Percentiles rank a stretch among this genome's conserved stretches.
phyloP scores from a whole-genome alignment of 2,329 filamentous ascomycete species.

The Xenoacremonium recifei region DNA sequence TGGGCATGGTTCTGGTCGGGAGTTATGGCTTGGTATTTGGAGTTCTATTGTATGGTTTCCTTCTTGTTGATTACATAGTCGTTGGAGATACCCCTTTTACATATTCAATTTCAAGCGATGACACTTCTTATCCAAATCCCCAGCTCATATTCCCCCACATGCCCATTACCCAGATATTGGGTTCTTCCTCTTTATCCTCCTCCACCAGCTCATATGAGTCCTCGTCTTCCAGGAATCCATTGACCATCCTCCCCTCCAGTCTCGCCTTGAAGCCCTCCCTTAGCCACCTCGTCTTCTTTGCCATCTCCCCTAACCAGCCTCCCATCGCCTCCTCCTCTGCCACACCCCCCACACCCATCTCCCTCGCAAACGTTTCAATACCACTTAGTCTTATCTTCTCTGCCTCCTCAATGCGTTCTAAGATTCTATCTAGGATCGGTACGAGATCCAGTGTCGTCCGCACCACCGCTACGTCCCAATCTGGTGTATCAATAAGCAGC shows the following conservation, averaged over 20 bases:
- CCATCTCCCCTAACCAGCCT: conserved; percentile 17
- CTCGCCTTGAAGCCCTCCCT: conserved; percentile 31
- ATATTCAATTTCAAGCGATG: too few species aligned
- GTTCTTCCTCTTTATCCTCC: neutral
- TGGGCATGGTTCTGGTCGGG: neutral
- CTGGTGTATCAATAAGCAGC: conserved; percentile 20
- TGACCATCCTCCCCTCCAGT: conserved; percentile 10
- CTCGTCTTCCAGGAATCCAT: conserved; percentile 4
- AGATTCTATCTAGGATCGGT: conserved; percentile 11
- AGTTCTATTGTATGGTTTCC: conserved; percentile 21
- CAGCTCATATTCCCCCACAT: conserved; percentile 21
- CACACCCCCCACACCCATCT: conserved; percentile 9
- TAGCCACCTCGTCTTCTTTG: conserved; percentile 26
- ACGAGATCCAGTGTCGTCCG: conserved; percentile 17
- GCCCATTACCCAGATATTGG: conserved; percentile 21
- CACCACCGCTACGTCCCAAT: conserved; percentile 20
- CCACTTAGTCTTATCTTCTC: conserved; percentile 6
- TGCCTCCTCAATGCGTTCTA: conserved; percentile 9
- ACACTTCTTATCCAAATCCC: conserved; percentile 15
- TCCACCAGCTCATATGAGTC: neutral
- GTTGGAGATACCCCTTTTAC: neutral
- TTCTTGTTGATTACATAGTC: conserved; percentile 24
- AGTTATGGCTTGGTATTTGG: conserved; percentile 4
- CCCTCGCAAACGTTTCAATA: conserved; percentile 10
- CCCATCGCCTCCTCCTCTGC: conserved; percentile 18